Evolutionary conservation across 805 yeast genomes (phyloP).

Genomic region (Helenozyma baotianmanensis): DNA sequence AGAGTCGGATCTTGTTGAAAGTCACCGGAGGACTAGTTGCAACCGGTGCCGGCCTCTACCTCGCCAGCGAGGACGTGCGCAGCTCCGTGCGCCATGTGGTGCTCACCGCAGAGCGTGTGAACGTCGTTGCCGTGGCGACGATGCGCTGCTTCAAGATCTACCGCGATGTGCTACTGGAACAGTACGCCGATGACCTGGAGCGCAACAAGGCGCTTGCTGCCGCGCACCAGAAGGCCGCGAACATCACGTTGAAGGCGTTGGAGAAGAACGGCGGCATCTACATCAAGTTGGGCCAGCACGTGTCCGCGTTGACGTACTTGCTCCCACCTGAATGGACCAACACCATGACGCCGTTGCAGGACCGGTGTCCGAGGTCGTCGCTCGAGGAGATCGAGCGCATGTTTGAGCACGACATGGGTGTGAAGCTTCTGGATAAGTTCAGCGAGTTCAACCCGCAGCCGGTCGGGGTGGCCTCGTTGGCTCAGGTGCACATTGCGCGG

Average conservation of each 20-base stretch:
- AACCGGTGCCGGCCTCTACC: slow-evolving; percentile 24
- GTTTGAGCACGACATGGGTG: slow-evolving; percentile 66
- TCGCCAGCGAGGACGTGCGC: slow-evolving; percentile 35
- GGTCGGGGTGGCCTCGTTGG: slow-evolving; percentile 92
- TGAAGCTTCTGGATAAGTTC: slow-evolving; percentile 57
- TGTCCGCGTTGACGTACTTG: slow-evolving; percentile 86
- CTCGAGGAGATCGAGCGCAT: slow-evolving; percentile 62
- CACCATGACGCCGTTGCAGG: slow-evolving; percentile 90
- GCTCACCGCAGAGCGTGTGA: slow-evolving; percentile 45
- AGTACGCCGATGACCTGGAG: slow-evolving; percentile 38
- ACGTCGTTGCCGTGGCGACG: slow-evolving; percentile 67
- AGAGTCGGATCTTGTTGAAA: slow-evolving; percentile 11
- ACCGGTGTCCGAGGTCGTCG: slow-evolving; percentile 79
- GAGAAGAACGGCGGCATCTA: slow-evolving; percentile 88
- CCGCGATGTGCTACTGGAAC: slow-evolving; percentile 46
- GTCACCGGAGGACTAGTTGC: slow-evolving; percentile 28
- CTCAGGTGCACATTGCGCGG: slow-evolving; percentile 86
- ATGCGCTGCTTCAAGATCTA: slow-evolving; percentile 69
- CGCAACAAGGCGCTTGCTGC: slow-evolving; percentile 49
- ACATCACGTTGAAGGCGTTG: slow-evolving; percentile 71
- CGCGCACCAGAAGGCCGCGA: slow-evolving; percentile 76
- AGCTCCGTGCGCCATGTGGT: slow-evolving; percentile 29
- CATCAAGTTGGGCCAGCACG: slow-evolving; percentile 92
- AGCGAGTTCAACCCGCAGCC: slow-evolving; percentile 65
- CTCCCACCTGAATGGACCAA: slow-evolving; percentile 93